Evolutionary conservation across 371 early-diverging fungal genomes (phyloP).

Genomic region (Lichtheimia hyalospora): DNA sequence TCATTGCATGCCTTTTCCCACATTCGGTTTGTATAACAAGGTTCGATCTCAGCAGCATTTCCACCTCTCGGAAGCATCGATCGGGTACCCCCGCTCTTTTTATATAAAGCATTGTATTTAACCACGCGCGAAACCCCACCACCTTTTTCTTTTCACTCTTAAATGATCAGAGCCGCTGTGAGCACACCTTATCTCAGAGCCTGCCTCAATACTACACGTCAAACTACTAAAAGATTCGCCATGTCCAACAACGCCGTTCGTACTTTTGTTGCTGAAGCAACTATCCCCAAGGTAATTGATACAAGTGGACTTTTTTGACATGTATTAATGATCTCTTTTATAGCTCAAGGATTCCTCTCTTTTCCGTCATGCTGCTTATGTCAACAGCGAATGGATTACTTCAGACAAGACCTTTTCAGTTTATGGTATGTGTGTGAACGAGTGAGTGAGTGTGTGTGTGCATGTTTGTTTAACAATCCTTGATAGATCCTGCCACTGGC

Average conservation of each 20-base stretch:
- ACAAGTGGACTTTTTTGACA: not conserved
- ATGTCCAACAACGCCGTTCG: slow-evolving; percentile 4
- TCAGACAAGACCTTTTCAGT: slow-evolving; percentile 48
- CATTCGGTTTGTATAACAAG: too few species aligned
- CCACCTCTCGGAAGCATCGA: too few species aligned
- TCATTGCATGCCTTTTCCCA: too few species aligned
- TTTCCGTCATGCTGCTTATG: slow-evolving; percentile 50
- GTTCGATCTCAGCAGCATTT: too few species aligned
- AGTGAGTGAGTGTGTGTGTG: not conserved
- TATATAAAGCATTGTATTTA: too few species aligned
- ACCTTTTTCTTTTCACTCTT: not conserved
- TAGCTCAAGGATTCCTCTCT: slow-evolving; percentile 57
- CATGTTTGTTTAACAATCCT: not conserved
- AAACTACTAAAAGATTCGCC: slow-evolving; percentile 5
- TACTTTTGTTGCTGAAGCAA: slow-evolving; percentile 22
- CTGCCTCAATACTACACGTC: slow-evolving; percentile 27
- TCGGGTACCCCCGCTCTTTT: too few species aligned
- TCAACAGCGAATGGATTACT: slow-evolving; percentile 59
- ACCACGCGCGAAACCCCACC: slow-evolving; percentile 2
- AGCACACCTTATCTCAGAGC: slow-evolving; percentile 30
- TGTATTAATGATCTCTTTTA: not conserved
- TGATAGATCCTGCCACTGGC: slow-evolving; percentile 65
- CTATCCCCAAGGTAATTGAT: slow-evolving; percentile 33
- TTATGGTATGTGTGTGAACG: slow-evolving; percentile 24
- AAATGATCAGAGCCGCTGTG: slow-evolving; percentile 12